These are phyloP conservation scores for Dactylellina leptospora DNA, from an alignment of 2,329 filamentous ascomycete species.

Conservation along the genomic window DNA sequence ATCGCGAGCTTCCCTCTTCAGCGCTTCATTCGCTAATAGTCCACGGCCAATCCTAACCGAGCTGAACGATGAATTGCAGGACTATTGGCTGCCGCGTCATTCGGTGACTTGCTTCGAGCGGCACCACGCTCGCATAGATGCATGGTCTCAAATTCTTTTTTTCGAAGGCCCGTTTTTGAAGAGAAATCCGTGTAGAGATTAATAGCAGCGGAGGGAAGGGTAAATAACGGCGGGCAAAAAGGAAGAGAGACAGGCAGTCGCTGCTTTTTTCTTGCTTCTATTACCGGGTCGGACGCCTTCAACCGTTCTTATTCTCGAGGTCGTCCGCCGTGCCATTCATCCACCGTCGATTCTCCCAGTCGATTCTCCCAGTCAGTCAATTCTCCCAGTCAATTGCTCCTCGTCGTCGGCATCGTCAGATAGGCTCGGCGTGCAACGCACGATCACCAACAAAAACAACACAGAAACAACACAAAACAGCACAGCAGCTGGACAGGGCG, in stretches of 20 bases:
- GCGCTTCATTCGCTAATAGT: neutral
- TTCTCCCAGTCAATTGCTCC: neutral
- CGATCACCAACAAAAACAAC: constrained; percentile 6
- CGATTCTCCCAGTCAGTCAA: too few relatives aligned
- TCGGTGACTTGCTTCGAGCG: constrained; percentile 28
- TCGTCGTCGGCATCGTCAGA: neutral
- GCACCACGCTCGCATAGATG: constrained; percentile 15
- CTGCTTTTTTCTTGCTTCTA: too few relatives aligned
- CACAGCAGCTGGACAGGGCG: too few relatives aligned
- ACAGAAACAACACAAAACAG: neutral
- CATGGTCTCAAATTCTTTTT: neutral
- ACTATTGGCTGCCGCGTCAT: constrained; percentile 24
- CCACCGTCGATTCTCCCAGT: neutral
- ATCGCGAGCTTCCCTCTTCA: constrained; percentile 19
- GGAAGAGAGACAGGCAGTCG: too few relatives aligned
- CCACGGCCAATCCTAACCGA: neutral
- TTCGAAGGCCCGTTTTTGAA: too few relatives aligned
- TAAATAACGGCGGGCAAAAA: constrained; percentile 7
- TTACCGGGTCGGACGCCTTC: too few relatives aligned
- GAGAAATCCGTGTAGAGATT: neutral
- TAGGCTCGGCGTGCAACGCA: neutral
- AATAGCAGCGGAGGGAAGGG: constrained; percentile 5
- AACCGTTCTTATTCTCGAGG: neutral
- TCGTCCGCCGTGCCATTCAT: neutral
- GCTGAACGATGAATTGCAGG: constrained; percentile 1